Evolutionary conservation across 2,329 filamentous ascomycete species (phyloP).

Genomic region (Thermoascus crustaceus): DNA sequence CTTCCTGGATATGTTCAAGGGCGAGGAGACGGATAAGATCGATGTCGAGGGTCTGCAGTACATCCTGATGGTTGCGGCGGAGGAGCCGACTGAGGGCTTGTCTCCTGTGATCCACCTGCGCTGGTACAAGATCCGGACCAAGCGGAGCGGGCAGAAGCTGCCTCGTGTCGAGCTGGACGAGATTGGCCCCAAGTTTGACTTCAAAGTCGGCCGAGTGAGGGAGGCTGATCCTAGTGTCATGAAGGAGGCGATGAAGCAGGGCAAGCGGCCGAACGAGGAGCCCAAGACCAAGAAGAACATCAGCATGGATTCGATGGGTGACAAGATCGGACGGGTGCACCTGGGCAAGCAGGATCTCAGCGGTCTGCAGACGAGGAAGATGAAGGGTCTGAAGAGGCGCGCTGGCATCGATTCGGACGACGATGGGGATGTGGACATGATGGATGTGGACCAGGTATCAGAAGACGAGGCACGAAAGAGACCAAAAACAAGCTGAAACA

Average conservation of each 20-base stretch:
- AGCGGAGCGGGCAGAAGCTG: slow-evolving; percentile 75
- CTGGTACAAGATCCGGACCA: slow-evolving; percentile 78
- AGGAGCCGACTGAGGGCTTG: slow-evolving; percentile 46
- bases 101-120: slow-evolving; percentile 54
- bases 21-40: slow-evolving; percentile 68
- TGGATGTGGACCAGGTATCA: slow-evolving; percentile 35
- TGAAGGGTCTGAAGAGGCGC: slow-evolving; percentile 93
- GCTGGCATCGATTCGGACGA: slow-evolving; percentile 53
- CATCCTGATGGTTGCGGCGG: slow-evolving; percentile 71
- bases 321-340: slow-evolving; percentile 93
- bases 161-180: slow-evolving; percentile 90
- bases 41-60: slow-evolving; percentile 95
- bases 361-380: slow-evolving; percentile 90
- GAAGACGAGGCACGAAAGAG: slow-evolving; percentile 29
- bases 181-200: slow-evolving; percentile 90
- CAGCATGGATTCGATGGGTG: slow-evolving; percentile 79
- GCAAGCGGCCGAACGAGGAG: slow-evolving; percentile 53
- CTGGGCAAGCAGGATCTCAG: slow-evolving; percentile 80
- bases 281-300: slow-evolving; percentile 89
- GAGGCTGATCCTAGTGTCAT: slow-evolving; percentile 69
- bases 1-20: slow-evolving; percentile 85
- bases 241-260: slow-evolving; percentile 86
- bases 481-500: slow-evolving; percentile 21
- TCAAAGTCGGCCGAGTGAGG: slow-evolving; percentile 70
- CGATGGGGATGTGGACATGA: slow-evolving; percentile 44